Evolutionary conservation across 257 asterid genomes (phyloP), one percentile per base, ranked within the genome.

Genomic region (Eucommia ulmoides): DNA sequence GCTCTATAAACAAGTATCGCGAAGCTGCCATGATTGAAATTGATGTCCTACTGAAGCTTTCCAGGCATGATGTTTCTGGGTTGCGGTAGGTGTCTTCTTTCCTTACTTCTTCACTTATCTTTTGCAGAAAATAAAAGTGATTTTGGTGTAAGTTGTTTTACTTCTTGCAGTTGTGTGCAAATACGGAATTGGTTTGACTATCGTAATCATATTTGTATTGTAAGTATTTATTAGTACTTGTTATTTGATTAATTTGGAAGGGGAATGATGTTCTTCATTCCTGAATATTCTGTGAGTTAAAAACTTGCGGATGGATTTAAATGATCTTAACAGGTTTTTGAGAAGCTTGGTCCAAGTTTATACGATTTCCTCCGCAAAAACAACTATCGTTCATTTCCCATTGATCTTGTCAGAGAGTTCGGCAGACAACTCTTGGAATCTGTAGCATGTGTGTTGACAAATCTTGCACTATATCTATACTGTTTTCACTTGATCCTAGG

Each of bases 291-390:
- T 65, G 76, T 52, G 61, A 67, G 74, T 67, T 80, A 64, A 75
- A 73, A 52, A 67, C 68, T 64, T 68, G 82, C 55, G 71, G 77
- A 75, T 85, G 72, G 68, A 70, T 74, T 72, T 72, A 69, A 72
- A 78, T 84, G 95, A 74, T 84, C 60, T 74, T 73, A 71, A 65
- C 93, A 88, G 97, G 97, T 88, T 51, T 88, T 88, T 79, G 97
- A 88, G 97, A 88, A 75, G 94, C 97, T 88, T 77, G 97, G 95
- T 59, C 97, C 95, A 72, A 84, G 95, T 76, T 82, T 88, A 74
- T 88, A 84, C 59, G 97, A 80, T 78, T 79, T 88, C 72, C 94
- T 84, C 69, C 83, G 83, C 89, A 88, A 78, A 79, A 88, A 82
- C 79, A 88, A 75, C 75, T 78, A 88, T 64, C 78, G 80, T 68